Evolutionary conservation across 371 early-diverging fungal species (phyloP).

Genomic region (Basidiobolus meristosporus): DNA sequence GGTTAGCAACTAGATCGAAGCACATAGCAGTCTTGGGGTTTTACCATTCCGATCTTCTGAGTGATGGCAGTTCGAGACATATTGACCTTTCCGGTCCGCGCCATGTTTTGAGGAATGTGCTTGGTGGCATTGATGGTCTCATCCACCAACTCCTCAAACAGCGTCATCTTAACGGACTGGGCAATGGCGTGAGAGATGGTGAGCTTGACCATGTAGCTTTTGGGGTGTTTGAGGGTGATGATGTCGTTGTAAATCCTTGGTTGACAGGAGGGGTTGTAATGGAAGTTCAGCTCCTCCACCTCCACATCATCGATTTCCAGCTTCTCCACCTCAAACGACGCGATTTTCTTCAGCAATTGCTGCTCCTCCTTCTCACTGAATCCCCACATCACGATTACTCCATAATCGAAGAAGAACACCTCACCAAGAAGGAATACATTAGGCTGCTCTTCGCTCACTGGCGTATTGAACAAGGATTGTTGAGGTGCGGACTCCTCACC

Average conservation of each 20-base stretch:
- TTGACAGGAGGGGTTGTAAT: conserved; percentile 60
- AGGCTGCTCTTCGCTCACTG: too few species aligned
- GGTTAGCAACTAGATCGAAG: neutral
- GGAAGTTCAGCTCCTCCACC: conserved; percentile 83
- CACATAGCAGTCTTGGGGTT: too few species aligned
- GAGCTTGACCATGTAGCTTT: conserved; percentile 63
- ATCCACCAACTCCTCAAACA: conserved; percentile 64
- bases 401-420: conserved; percentile 79
- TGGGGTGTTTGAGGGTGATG: conserved; percentile 47
- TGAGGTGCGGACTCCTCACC: too few species aligned
- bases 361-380: conserved; percentile 69
- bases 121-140: conserved; percentile 73
- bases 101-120: conserved; percentile 67
- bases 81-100: conserved; percentile 57
- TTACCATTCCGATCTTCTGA: conserved; percentile 29
- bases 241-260: conserved; percentile 33
- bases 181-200: conserved; percentile 73
- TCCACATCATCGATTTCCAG: conserved; percentile 54
- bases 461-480: too few species aligned
- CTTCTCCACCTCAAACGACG: conserved; percentile 43
- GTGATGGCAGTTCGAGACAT: conserved; percentile 49
- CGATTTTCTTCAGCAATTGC: conserved; percentile 49
- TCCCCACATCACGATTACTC: conserved; percentile 92
- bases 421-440: conserved; percentile 18
- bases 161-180: conserved; percentile 71